A percentile compares a stretch with the other conserved stretches of the same genome.
Conservation (phyloP, 306 rosid species). For the Prunus fruticosa region DNA sequence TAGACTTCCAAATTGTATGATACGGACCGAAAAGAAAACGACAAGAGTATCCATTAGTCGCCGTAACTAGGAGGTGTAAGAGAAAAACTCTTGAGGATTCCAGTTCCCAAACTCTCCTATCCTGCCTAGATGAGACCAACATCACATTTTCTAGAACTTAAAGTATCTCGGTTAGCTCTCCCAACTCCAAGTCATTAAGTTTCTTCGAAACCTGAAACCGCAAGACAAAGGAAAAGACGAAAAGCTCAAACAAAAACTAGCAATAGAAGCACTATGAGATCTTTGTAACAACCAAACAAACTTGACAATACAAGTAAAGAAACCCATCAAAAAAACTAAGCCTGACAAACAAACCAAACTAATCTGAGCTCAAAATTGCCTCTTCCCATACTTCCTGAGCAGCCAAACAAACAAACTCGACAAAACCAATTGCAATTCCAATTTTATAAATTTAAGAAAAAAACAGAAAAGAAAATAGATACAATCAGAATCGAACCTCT, state of each 20-base stretch:
- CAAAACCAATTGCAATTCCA: slow-evolving; percentile 4
- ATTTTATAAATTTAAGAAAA: neutral
- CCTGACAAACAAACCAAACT: neutral
- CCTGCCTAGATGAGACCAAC: neutral
- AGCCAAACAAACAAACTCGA: slow-evolving; percentile 4
- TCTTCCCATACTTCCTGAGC: neutral
- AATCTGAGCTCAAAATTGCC: neutral
- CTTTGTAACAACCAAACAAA: neutral
- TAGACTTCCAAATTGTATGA: neutral
- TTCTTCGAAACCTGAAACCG: neutral
- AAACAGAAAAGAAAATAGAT: neutral
- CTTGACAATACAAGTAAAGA: neutral
- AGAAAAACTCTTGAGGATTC: neutral
- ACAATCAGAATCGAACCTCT: slow-evolving; percentile 48
- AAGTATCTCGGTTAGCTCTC: neutral
- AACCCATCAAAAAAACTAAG: too few species aligned
- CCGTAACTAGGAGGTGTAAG: neutral
- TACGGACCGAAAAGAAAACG: neutral
- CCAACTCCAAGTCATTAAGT: neutral
- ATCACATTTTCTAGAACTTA: too few species aligned
- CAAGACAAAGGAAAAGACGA: neutral
- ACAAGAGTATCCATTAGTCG: neutral
- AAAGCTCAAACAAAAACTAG: neutral
- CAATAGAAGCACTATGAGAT: neutral
- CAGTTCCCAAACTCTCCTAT: neutral